Evolutionary conservation across 352 stramenopile genomes (phyloP).

Genomic region (Phytophthora hybrid): DNA sequence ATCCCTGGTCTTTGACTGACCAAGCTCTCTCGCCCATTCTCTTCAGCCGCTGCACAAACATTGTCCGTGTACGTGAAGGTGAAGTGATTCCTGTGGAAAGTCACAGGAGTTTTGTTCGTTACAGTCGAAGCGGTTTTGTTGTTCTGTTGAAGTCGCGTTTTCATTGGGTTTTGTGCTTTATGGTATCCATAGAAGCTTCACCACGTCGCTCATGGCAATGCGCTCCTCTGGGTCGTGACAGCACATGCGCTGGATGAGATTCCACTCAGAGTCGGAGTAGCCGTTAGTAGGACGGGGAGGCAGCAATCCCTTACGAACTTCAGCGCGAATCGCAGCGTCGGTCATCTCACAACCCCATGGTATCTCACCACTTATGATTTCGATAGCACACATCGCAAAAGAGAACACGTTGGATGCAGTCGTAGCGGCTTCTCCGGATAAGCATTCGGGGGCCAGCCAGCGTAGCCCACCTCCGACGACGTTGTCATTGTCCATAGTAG

Average conservation of each 20-base stretch:
- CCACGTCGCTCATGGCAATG: slow-evolving; percentile 25
- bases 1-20: background rate
- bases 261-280: slow-evolving; percentile 48
- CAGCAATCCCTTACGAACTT: slow-evolving; percentile 32
- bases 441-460: slow-evolving; percentile 45
- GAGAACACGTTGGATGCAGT: slow-evolving; percentile 52
- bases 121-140: background rate
- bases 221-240: slow-evolving; percentile 24
- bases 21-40: background rate
- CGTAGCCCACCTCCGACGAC: background rate
- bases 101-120: background rate
- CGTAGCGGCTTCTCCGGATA: slow-evolving; percentile 19
- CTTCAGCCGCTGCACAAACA: background rate
- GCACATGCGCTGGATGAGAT: slow-evolving; percentile 47
- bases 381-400: slow-evolving; percentile 49
- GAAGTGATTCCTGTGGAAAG: background rate
- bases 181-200: slow-evolving; percentile 18
- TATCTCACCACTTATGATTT: slow-evolving; percentile 36
- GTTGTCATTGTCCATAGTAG: background rate
- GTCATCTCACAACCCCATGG: slow-evolving; percentile 33
- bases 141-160: background rate
- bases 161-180: slow-evolving; percentile 2
- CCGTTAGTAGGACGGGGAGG: slow-evolving; percentile 26
- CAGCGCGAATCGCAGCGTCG: slow-evolving; percentile 21
- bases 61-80: background rate